Evolutionary conservation across 345 rosid genomes (phyloP).

Genomic region (Ailanthus altissimus): DNA sequence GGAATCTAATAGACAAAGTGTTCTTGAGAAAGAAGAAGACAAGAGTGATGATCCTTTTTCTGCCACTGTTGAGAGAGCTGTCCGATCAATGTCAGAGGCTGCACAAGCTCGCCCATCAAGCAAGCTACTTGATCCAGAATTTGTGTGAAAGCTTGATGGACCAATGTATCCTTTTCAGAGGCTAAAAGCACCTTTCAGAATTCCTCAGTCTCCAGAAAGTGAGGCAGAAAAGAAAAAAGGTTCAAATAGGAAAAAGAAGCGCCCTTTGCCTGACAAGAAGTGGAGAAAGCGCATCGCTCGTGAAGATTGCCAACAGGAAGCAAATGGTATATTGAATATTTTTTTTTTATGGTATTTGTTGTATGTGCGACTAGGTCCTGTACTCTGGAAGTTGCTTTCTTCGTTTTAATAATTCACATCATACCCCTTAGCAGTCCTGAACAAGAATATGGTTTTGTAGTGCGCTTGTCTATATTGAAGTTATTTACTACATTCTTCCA

Average conservation of each 20-base stretch:
- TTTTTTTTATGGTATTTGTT: constrained; percentile 1
- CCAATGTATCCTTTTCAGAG: constrained; percentile 77
- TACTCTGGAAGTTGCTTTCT: no score
- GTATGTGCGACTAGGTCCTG: no score
- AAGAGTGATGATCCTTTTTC: constrained; percentile 46
- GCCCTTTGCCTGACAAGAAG: constrained; percentile 87
- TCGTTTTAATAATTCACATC: no score
- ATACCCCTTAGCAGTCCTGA: no score
- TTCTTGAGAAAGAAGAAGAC: constrained; percentile 50
- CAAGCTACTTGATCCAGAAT: constrained; percentile 73
- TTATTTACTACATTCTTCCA: no score
- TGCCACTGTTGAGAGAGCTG: constrained; percentile 59
- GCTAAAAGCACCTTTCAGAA: constrained; percentile 53
- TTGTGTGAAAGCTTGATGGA: constrained; percentile 79
- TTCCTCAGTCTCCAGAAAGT: constrained; percentile 44
- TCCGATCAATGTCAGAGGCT: constrained; percentile 60
- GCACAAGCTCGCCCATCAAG: constrained; percentile 85
- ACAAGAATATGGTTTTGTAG: no score
- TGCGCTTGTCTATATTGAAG: no score
- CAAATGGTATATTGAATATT: constrained; percentile 49
- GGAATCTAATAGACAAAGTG: constrained; percentile 36
- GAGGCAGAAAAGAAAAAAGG: constrained; percentile 46
- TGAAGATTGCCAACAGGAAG: constrained; percentile 56
- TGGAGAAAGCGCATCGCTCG: constrained; percentile 70
- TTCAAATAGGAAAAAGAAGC: constrained; percentile 50